Base-by-base conservation (phyloP, 768 basidiomycete genomes). In the Strobilomyces echinocephalus region DNA sequence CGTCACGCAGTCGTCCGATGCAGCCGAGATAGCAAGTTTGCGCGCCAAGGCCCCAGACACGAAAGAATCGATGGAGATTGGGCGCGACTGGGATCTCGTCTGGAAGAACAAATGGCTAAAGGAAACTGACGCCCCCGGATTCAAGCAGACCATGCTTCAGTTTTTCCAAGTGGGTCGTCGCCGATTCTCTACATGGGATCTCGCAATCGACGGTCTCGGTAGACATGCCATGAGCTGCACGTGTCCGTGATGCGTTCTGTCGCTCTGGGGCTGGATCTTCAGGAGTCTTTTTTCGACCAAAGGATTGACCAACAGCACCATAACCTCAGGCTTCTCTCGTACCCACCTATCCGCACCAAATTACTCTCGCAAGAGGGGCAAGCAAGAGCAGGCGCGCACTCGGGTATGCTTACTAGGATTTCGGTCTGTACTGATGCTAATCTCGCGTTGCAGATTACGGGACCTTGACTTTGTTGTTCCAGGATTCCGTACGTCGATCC, bases 61-160 rank as follows among this genome's bases (percentile, higher is more conserved):
- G 71, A 91, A 91, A 69, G 91, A 94, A 68, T 76, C 82, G 8
- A 91, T 94, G 84, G 91, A 95, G 68, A 92, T 95, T 42, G 91
- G 92, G 30, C 78, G 87, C 24, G 90, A 95, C 53, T 87, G 86
- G 82, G 89, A 88, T 59, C 73, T 78, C 15, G 76, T 71, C 36
- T 90, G 85, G 84, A 82, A 79, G 65, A 95, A 95, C 66, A 77
- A 78, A 58, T 94, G 92, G 91, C 91, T 88, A 4, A 70, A 73
- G 40, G 83, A 88, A 61, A 62, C 55, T 2, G 77, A 82, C 48
- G 80, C 73, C 1, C 87, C 89, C 1, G 75, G 66, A 9, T 94
- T 91, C 73, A 87, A 85, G 64, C 66, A 73, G 21, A 83, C 81
- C 3, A 89, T 88, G 84, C 70, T 90, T 57, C 73, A 78, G 52